phyloP scores from a whole-genome alignment of 345 rosid genomes.

The Eucalyptus cladocalyx region DNA sequence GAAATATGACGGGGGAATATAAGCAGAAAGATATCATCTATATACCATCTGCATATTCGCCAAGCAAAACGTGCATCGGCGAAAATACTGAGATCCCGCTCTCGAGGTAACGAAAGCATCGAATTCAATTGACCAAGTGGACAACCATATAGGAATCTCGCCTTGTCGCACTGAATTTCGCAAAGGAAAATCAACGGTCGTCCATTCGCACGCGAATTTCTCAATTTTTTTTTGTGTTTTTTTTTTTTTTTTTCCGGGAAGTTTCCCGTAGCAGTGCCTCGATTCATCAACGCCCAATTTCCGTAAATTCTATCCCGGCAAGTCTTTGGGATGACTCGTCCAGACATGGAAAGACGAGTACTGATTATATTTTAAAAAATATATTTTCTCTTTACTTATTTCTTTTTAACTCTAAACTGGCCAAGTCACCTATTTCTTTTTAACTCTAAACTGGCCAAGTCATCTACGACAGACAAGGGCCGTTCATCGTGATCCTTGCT shows the following conservation, averaged over 20 bases:
- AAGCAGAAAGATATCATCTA: no score
- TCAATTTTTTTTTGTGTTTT: no score
- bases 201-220: neutral
- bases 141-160: neutral
- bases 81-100: no score
- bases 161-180: neutral
- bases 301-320: neutral
- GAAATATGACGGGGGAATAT: no score
- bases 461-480: rapidly evolving
- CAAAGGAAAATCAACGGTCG: neutral
- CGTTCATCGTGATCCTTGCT: neutral
- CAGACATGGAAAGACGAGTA: neutral
- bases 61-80: no score
- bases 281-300: neutral
- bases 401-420: rapidly evolving
- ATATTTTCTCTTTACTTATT: no score
- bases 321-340: neutral
- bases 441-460: no score
- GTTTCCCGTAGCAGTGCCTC: neutral
- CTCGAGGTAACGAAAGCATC: no score
- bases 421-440: rapidly evolving
- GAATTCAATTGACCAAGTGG: neutral
- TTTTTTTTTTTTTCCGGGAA: neutral
- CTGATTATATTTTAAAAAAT: no score
- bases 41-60: no score